phyloP scores from a whole-genome alignment of 192 early-diverging fungal species.

The Coemansia sp. region DNA sequence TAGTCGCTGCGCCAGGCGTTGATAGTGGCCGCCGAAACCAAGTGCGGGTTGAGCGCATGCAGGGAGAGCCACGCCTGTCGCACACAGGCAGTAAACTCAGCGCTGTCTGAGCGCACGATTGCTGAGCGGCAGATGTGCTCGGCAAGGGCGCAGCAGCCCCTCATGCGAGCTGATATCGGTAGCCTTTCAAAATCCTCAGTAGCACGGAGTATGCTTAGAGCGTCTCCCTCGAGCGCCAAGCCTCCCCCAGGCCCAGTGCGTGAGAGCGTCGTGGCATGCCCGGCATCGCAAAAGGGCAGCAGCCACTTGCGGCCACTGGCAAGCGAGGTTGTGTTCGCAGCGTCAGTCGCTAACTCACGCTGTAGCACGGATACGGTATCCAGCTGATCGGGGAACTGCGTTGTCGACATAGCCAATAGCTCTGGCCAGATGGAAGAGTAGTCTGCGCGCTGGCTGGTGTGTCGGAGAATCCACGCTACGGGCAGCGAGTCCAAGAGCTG shows the following conservation, averaged over 20 bases:
- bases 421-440: constrained; percentile 52
- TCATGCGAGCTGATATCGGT: constrained; percentile 37
- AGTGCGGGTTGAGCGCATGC: constrained; percentile 37
- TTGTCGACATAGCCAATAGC: constrained; percentile 44
- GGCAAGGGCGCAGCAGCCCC: constrained; percentile 26
- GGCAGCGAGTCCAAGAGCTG: constrained; percentile 49
- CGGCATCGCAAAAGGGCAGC: background rate
- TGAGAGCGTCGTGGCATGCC: background rate
- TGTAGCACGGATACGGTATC: constrained; percentile 39
- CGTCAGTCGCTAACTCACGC: constrained; percentile 19
- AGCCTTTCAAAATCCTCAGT: constrained; percentile 20
- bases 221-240: background rate
- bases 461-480: constrained; percentile 37
- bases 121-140: constrained; percentile 24
- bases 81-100: constrained; percentile 27
- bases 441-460: constrained; percentile 11
- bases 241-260: background rate
- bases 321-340: background rate
- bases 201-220: constrained; percentile 1
- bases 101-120: background rate
- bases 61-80: constrained; percentile 38
- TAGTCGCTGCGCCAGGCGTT: constrained; percentile 31
- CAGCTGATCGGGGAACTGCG: constrained; percentile 49
- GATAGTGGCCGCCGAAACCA: constrained; percentile 31
- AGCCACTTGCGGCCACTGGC: background rate